A percentile compares a stretch with the other conserved stretches of the same genome.
phyloP scores from a whole-genome alignment of 2,329 filamentous ascomycete species.

The Phialemonium atrogriseum region DNA sequence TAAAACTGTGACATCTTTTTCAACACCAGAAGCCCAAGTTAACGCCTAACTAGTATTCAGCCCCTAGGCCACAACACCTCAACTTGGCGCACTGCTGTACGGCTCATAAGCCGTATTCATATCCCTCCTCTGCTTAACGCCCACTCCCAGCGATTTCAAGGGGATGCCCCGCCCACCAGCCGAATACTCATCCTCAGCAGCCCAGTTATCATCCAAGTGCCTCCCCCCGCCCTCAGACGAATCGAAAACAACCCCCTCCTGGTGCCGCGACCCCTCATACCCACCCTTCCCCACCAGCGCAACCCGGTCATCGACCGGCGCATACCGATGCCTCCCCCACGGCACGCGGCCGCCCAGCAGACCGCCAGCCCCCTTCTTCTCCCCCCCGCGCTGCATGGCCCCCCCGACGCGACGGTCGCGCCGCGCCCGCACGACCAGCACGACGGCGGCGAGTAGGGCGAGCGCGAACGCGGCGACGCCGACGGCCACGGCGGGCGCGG shows the following conservation, averaged over 20 bases:
- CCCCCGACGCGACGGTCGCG: background rate
- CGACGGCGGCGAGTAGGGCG: constrained; percentile 12
- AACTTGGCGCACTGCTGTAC: constrained; percentile 8
- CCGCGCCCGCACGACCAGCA: constrained; percentile 8
- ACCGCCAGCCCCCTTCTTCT: constrained; percentile 7
- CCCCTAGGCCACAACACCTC: too few species aligned
- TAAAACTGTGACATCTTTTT: too few species aligned
- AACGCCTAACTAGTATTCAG: too few species aligned
- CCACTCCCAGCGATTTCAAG: constrained; percentile 10
- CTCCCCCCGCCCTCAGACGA: too few species aligned
- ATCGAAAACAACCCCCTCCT: constrained; percentile 4
- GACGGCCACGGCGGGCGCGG: constrained; percentile 16
- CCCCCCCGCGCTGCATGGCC: constrained; percentile 3
- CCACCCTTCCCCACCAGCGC: constrained; percentile 4
- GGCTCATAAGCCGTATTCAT: constrained; percentile 17
- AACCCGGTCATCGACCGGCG: constrained; percentile 20
- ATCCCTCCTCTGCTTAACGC: constrained; percentile 17
- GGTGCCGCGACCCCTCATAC: background rate
- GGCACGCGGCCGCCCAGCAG: constrained; percentile 16
- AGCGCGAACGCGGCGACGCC: constrained; percentile 17
- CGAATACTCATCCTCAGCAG: background rate
- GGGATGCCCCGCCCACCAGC: constrained; percentile 7
- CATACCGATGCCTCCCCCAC: constrained; percentile 20
- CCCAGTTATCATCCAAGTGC: too few species aligned
- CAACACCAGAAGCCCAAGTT: too few species aligned